phyloP scores from a whole-genome alignment of 78 protist species.

The Neovahlkampfia damariscottae region DNA sequence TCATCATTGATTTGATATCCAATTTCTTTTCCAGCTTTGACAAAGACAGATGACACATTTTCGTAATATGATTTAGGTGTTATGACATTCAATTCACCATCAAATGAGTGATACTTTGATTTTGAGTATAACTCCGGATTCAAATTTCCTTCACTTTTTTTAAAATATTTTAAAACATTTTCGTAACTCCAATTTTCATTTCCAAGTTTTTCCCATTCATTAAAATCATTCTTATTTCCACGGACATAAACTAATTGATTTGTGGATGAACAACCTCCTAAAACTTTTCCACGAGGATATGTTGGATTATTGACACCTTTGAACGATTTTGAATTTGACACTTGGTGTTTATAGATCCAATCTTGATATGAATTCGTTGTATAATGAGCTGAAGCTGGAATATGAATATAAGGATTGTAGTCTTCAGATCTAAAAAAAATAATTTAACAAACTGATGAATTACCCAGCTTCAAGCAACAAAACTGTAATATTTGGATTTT shows the following conservation, averaged over 20 bases:
- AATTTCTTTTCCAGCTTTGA: too few relatives aligned
- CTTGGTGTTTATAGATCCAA: constrained; percentile 15
- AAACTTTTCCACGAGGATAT: constrained; percentile 20
- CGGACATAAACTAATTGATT: constrained; percentile 23
- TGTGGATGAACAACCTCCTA: constrained; percentile 24
- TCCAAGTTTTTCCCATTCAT: constrained; percentile 11
- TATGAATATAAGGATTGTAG: not conserved
- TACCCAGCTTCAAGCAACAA: constrained; percentile 36
- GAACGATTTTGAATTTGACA: not conserved
- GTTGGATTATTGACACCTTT: not conserved
- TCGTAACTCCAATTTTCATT: constrained; percentile 22
- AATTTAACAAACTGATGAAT: too few relatives aligned
- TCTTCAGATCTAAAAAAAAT: too few relatives aligned
- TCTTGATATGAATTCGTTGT: constrained; percentile 5
- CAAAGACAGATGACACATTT: not conserved
- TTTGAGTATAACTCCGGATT: not conserved
- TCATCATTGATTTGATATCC: not conserved
- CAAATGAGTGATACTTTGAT: not conserved
- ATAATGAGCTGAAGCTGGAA: not conserved
- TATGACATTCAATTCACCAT: not conserved
- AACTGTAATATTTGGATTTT: constrained; percentile 1
- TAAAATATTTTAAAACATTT: constrained; percentile 7
- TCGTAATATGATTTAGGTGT: not conserved
- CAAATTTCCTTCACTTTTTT: not conserved
- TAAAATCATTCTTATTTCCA: constrained; percentile 21